Evolutionary conservation across 2,329 filamentous ascomycete genomes (phyloP).

Genomic region (Arthrobotrys sphaeroides): DNA sequence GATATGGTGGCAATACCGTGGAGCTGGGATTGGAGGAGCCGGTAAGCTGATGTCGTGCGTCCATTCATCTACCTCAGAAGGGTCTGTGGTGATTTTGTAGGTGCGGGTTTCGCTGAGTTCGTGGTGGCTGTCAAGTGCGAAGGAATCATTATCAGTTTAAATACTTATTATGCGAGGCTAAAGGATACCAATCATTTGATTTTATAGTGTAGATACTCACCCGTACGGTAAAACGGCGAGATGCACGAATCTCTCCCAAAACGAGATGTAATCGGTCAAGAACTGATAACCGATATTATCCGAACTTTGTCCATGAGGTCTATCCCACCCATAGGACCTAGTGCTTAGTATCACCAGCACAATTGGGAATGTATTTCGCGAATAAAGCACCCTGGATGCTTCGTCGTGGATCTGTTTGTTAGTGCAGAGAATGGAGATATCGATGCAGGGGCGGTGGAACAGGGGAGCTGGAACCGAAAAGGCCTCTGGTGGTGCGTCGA

Average conservation of each 20-base stretch:
- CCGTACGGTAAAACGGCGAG: neutral
- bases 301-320: neutral
- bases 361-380: neutral
- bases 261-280: neutral
- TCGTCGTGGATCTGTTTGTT: slow-evolving; percentile 15
- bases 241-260: neutral
- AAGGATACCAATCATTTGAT: no score
- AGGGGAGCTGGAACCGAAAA: neutral
- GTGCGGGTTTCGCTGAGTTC: neutral
- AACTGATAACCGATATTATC: neutral
- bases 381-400: neutral
- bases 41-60: neutral
- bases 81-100: neutral
- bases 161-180: no score
- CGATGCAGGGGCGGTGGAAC: neutral
- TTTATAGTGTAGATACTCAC: neutral
- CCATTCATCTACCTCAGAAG: neutral
- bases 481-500: neutral
- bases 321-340: neutral
- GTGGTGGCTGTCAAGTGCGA: neutral
- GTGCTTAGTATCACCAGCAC: neutral
- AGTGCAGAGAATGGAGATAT: neutral
- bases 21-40: neutral
- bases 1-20: neutral
- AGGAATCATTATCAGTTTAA: neutral